phyloP scores from a whole-genome alignment of 2,329 filamentous ascomycete genomes.

The Colletotrichum euphorbiae region DNA sequence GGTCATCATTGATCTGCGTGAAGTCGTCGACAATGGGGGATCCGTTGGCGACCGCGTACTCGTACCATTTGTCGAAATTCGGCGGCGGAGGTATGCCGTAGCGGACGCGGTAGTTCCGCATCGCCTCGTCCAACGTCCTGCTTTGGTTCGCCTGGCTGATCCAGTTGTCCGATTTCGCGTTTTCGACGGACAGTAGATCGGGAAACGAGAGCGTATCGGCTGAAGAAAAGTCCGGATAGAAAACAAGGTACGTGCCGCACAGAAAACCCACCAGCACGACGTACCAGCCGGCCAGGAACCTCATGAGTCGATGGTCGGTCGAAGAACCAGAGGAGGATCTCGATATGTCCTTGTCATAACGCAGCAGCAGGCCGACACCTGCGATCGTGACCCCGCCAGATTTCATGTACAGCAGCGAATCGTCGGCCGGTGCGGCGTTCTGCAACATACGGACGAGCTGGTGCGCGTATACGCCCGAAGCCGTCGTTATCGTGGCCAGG shows the following conservation, averaged over 20 bases:
- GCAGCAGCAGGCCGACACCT: constrained; percentile 39
- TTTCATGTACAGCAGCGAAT: constrained; percentile 26
- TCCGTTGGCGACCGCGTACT: constrained; percentile 73
- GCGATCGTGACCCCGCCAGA: constrained; percentile 17
- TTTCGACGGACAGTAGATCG: constrained; percentile 26
- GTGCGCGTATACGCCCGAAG: constrained; percentile 43
- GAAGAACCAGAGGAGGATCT: neutral
- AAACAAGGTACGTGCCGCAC: constrained; percentile 34
- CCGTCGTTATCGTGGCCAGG: constrained; percentile 45
- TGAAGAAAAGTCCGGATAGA: constrained; percentile 21
- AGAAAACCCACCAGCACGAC: constrained; percentile 34
- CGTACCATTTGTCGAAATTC: constrained; percentile 84
- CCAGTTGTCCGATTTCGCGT: constrained; percentile 40
- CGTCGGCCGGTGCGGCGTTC: constrained; percentile 8
- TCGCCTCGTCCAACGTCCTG: constrained; percentile 47
- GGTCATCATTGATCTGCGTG: constrained; percentile 76
- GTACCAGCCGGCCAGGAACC: constrained; percentile 34
- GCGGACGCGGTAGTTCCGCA: constrained; percentile 56
- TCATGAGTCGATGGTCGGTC: constrained; percentile 17
- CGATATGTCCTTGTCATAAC: constrained; percentile 33
- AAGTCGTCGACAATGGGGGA: constrained; percentile 82
- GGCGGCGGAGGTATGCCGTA: constrained; percentile 76
- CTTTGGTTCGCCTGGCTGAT: constrained; percentile 41
- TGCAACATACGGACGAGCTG: constrained; percentile 33
- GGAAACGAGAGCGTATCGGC: constrained; percentile 20